These are phyloP conservation scores for Clavispora asparagi DNA, from an alignment of 805 yeast species.

Conservation along the genomic window DNA sequence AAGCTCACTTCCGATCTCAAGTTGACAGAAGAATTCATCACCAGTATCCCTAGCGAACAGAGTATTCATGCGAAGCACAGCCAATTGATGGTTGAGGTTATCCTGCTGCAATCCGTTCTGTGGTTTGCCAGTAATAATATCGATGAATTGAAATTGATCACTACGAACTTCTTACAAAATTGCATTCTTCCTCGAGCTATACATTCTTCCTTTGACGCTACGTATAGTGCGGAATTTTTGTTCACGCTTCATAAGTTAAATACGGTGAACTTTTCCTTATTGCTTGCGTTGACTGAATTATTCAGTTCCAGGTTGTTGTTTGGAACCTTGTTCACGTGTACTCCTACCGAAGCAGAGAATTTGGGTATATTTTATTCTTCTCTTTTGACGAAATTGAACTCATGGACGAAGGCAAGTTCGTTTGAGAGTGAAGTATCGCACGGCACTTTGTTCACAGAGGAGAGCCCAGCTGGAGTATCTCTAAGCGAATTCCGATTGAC, in stretches of 20 bases:
- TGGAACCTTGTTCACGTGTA: slow-evolving; percentile 61
- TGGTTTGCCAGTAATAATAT: slow-evolving; percentile 36
- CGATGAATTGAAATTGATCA: slow-evolving; percentile 1
- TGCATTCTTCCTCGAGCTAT: slow-evolving; percentile 74
- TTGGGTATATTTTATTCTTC: slow-evolving; percentile 68
- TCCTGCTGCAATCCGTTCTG: slow-evolving; percentile 18
- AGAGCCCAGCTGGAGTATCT: slow-evolving; percentile 1
- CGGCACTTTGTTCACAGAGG: neutral
- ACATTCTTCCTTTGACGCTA: slow-evolving; percentile 80
- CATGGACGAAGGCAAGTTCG: slow-evolving; percentile 32
- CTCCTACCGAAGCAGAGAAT: slow-evolving; percentile 77
- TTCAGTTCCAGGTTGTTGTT: slow-evolving; percentile 45
- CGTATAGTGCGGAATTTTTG: slow-evolving; percentile 59
- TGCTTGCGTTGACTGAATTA: slow-evolving; percentile 40
- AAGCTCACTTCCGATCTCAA: slow-evolving; percentile 20
- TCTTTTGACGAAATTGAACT: slow-evolving; percentile 43
- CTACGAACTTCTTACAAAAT: slow-evolving; percentile 43
- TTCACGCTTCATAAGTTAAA: slow-evolving; percentile 41
- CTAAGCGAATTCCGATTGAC: slow-evolving; percentile 33
- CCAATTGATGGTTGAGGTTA: slow-evolving; percentile 21
- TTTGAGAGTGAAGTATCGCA: slow-evolving; percentile 21
- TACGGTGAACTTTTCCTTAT: slow-evolving; percentile 32
- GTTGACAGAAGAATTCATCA: slow-evolving; percentile 20
- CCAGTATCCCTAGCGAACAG: slow-evolving; percentile 34
- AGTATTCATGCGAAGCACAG: slow-evolving; percentile 41